These are phyloP conservation scores for Phalaenopsis aphrodite DNA, from an alignment of 106 monocot genomes.

Conservation along the genomic window DNA sequence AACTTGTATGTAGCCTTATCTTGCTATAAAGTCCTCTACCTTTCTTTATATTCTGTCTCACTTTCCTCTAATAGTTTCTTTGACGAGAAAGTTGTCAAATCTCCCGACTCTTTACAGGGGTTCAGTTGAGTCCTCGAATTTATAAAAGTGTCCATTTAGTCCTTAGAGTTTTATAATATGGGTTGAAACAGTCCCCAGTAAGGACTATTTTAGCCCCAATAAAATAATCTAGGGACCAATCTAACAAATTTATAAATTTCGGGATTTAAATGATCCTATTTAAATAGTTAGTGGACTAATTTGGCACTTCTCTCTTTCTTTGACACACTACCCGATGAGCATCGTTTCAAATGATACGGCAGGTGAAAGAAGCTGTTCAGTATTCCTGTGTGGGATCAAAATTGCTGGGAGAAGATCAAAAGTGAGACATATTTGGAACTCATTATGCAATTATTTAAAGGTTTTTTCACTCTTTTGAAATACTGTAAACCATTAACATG, in stretches of 20 bases:
- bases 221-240: too few species aligned
- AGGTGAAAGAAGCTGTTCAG: conserved; percentile 67
- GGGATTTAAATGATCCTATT: too few species aligned
- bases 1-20: conserved; percentile 52
- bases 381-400: conserved; percentile 21
- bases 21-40: neutral
- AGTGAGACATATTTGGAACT: conserved; percentile 25
- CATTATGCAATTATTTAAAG: conserved; percentile 2
- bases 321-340: neutral
- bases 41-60: neutral
- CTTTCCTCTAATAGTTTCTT: neutral
- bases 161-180: too few species aligned
- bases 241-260: too few species aligned
- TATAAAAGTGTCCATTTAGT: too few species aligned
- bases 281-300: too few species aligned
- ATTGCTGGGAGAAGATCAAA: conserved; percentile 31
- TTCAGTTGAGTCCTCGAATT: too few species aligned
- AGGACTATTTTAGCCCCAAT: too few species aligned
- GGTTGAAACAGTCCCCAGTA: too few species aligned
- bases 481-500: neutral
- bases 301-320: too few species aligned
- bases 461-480: neutral
- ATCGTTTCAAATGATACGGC: conserved; percentile 5
- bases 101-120: too few species aligned
- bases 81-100: too few species aligned